Conservation (phyloP, 106 monocot species). For the Dioscorea alata region DNA sequence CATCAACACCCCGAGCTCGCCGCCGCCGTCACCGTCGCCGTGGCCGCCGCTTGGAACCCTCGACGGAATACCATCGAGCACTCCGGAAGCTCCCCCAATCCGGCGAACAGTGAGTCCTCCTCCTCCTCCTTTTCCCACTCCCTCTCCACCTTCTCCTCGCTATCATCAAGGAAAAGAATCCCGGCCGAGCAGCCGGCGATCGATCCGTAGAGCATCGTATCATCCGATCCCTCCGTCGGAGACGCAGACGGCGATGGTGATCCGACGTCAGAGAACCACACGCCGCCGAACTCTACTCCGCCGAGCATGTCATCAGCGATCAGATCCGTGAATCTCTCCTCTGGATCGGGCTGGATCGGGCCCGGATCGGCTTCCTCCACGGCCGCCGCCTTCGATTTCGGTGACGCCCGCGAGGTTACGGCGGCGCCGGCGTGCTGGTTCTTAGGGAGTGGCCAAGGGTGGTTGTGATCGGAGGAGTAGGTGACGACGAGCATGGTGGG, state of each 20-base stretch:
- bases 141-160: neutral
- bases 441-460: slow-evolving; percentile 40
- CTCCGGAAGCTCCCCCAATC: slow-evolving; percentile 78
- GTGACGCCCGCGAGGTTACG: neutral
- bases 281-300: slow-evolving; percentile 12
- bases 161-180: slow-evolving; percentile 5
- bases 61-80: slow-evolving; percentile 63
- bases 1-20: no score
- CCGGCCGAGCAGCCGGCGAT: slow-evolving; percentile 6
- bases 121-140: slow-evolving; percentile 10
- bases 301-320: slow-evolving; percentile 19
- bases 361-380: neutral
- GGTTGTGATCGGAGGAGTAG: slow-evolving; percentile 71
- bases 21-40: no score
- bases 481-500: slow-evolving; percentile 54
- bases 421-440: slow-evolving; percentile 3
- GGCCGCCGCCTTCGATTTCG: slow-evolving; percentile 1
- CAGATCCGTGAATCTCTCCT: slow-evolving; percentile 33
- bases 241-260: slow-evolving; percentile 26
- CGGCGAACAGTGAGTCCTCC: slow-evolving; percentile 70
- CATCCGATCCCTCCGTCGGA: slow-evolving; percentile 5
- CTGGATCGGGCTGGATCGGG: slow-evolving; percentile 1
- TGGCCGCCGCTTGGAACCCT: slow-evolving; percentile 2
- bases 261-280: slow-evolving; percentile 25
- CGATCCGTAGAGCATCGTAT: slow-evolving; percentile 24